These are phyloP conservation scores for Alternaria sp. DNA, from an alignment of 2,329 filamentous ascomycete species.

Conservation along the genomic window DNA sequence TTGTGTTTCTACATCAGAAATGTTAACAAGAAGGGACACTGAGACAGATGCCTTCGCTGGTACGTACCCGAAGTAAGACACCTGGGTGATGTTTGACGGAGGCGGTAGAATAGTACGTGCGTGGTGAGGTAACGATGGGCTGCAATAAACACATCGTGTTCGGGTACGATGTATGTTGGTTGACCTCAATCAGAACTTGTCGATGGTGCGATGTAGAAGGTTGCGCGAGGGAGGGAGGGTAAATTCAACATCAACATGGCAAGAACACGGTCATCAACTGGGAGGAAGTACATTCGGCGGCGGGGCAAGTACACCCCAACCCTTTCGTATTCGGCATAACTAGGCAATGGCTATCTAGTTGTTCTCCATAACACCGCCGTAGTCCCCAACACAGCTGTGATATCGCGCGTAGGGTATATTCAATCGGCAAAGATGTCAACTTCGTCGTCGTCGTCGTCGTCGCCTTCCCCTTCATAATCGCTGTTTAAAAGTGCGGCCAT, in stretches of 20 bases:
- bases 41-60: not conserved
- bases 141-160: not conserved
- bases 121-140: not conserved
- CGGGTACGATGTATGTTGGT: not conserved
- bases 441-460: not conserved
- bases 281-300: not conserved
- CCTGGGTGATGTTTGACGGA: not conserved
- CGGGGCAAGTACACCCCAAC: not conserved
- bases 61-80: not conserved
- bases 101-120: not conserved
- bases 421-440: not conserved
- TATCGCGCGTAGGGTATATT: not conserved
- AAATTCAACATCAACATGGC: not conserved
- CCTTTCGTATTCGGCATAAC: not conserved
- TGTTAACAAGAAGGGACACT: not conserved
- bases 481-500: not conserved
- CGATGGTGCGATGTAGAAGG: not conserved
- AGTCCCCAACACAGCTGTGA: no score
- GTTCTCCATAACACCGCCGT: not conserved
- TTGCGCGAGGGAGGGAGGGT: not conserved
- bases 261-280: not conserved
- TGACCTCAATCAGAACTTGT: not conserved
- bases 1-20: not conserved
- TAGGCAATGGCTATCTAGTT: not conserved
- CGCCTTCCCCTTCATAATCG: not conserved